Base-by-base conservation (phyloP, 805 yeast genomes). In the Clavispora fructus region DNA sequence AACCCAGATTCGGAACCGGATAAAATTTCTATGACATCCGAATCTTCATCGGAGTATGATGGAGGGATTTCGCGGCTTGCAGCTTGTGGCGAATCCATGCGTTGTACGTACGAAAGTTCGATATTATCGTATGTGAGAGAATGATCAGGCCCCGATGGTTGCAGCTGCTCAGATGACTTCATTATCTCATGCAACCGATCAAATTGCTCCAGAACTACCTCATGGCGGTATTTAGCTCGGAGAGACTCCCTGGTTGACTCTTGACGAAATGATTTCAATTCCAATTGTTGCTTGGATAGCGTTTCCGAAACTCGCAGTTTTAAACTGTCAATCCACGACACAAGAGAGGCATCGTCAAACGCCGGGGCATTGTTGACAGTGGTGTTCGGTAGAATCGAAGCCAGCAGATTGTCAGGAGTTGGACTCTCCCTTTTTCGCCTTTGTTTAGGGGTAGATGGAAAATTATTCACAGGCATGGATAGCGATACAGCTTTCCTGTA, bases 141-240 rank as follows among this genome's bases (percentile, higher is more conserved):
- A 12, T 31, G 35, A 4, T 16, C 10, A 6, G 17, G 35, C 6
- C 13, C 43, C 2, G 43, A 25, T 26, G 45, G 43, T 3, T 29
- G 40, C 6, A 12, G 32, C 5, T 29, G 29, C n/a, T 51, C 52
- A 12, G 27, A 23, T 6, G 42, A n/a, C 12, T 41, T 35, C 9
- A 60, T 25, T 1, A 46, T 8, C 7, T 45, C 44, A 11, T 54
- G 59, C 44, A 64, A 52, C 47, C 58, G 56, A 27, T 55, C 58
- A 35, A 64, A 63, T 14, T 56, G 48, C n/a, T 57, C 62, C 49
- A 60, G 66, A 43, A 54, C 60, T 33, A 67, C 58, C 48, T 59
- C 57, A 26, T 45, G 41, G 16, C 54, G 44, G 46, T 54, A 53
- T 41, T 54, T 49, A n/a, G 28, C 47, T 39, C 56, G 54, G 30